Evolutionary conservation across 2,329 filamentous ascomycete genomes (phyloP), one percentile per base, ranked within the genome.

Genomic region (Fulvia fulva): DNA sequence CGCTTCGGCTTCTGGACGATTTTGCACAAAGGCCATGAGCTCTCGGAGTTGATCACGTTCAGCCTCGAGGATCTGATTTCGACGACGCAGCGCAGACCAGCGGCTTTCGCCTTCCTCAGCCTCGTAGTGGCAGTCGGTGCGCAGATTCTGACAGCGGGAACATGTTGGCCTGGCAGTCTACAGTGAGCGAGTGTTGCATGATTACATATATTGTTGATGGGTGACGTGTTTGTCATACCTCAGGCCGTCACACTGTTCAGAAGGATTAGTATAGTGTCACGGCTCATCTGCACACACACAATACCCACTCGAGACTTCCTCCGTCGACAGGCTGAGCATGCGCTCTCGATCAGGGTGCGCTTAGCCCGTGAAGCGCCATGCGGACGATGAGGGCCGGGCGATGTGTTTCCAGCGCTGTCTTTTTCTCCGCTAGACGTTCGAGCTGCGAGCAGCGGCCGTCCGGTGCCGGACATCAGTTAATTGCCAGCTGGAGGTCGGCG

Each of bases 101-200:
- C 70, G 65, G 53, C 68, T 71, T 44, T 72, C 70, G 56, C 69
- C 70, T 55, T 70, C 69, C 51, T 72, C 68, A 22, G 69, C 69
- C 52, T 72, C 67, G 54, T 71, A 72, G 16, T 60, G 57, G 53
- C 70, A 72, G 2, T 68, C 65, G n/a, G 69, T 72, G 12, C 60
- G 61, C 3, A 70, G 55, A 30, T 65, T 64, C 41, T 65, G 63
- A 45, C 70, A 72, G 23, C 69, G 63, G 14, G 68, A 62, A 51
- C 70, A 72, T 14, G 64, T 53, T 41, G 70, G 70, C 47, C 70
- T 71, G 52, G 34, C 47, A 16, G 34, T 5, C 3, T n/a, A 11
- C 52, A 14, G 57, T 63, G 49, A 61, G 57, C 49, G 55, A 37
- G 9, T 19, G 21, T 26, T 53, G 46, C 14, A n/a, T 12, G 23